Conservation (phyloP, 306 rosid species). For the Prunus salicina region DNA sequence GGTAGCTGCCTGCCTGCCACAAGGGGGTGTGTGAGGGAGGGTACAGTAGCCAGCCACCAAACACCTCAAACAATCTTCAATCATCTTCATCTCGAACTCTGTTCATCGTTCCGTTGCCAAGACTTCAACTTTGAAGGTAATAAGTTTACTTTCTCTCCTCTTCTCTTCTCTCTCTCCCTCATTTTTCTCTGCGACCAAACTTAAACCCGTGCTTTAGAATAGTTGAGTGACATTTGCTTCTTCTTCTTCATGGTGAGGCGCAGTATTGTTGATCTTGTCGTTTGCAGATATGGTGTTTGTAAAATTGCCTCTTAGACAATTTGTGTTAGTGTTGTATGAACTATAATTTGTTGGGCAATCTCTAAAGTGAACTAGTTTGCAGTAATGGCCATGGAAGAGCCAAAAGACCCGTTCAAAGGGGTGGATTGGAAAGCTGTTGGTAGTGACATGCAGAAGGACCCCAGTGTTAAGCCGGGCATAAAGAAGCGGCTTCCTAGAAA, state of each 20-base stretch:
- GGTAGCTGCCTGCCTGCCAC: too few relatives aligned
- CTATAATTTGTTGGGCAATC: background rate
- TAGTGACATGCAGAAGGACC: conserved; percentile 72
- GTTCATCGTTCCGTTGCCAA: background rate
- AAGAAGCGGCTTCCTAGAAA: conserved; percentile 67
- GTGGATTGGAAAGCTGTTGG: conserved; percentile 95
- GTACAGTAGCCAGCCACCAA: background rate
- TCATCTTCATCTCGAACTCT: background rate
- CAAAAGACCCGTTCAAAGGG: conserved; percentile 79
- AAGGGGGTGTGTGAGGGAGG: too few relatives aligned
- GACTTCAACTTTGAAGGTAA: background rate
- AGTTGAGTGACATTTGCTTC: background rate
- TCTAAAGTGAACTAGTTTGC: background rate
- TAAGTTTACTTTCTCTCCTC: background rate
- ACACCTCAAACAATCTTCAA: background rate
- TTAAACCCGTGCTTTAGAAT: background rate
- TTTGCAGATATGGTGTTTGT: background rate
- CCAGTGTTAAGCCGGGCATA: conserved; percentile 50
- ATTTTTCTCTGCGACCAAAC: background rate
- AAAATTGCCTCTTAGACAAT: background rate
- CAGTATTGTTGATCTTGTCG: too few relatives aligned
- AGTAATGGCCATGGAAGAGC: conserved; percentile 51
- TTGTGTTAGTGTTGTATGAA: background rate
- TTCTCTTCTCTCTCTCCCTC: background rate
- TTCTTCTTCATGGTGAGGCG: background rate